Evolutionary conservation across 2,329 filamentous ascomycete genomes (phyloP).

Genomic region (Sclerotinia minor): DNA sequence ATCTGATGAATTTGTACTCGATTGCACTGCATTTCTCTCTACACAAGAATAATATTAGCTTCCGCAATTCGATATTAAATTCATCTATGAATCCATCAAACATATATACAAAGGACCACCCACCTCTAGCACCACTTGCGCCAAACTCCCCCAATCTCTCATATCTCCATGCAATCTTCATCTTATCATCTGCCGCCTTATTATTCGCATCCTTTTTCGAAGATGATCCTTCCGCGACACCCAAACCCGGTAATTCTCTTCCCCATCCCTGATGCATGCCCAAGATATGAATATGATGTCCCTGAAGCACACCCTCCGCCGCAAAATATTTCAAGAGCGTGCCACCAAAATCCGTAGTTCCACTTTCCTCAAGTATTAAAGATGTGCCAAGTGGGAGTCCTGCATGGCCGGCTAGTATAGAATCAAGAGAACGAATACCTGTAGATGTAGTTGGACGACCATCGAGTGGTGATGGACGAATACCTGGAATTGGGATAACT

Average conservation of each 20-base stretch:
- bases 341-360: constrained; percentile 91
- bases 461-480: constrained; percentile 84
- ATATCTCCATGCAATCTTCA: constrained; percentile 99
- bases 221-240: constrained; percentile 47
- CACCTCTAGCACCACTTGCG: constrained; percentile 50
- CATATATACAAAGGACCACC: constrained; percentile 55
- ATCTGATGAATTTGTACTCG: constrained; percentile 24
- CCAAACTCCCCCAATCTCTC: constrained; percentile 75
- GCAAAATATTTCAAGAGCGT: constrained; percentile 84
- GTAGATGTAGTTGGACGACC: constrained; percentile 89
- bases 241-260: constrained; percentile 76
- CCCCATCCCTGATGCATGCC: constrained; percentile 80
- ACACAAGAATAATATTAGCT: constrained; percentile 24
- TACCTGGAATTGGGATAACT: constrained; percentile 48
- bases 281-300: constrained; percentile 83
- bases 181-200: constrained; percentile 62
- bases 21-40: constrained; percentile 35
- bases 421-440: constrained; percentile 82
- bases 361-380: constrained; percentile 80
- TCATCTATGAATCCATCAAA: constrained; percentile 37
- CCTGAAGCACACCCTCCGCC: constrained; percentile 88
- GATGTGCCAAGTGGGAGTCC: constrained; percentile 81
- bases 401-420: constrained; percentile 79
- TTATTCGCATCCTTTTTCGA: constrained; percentile 45
- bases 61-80: constrained; percentile 26